Percentiles rank a stretch among this genome's conserved stretches.
phyloP scores from a whole-genome alignment of 2,329 filamentous ascomycete genomes.

The Exophiala calicioides region DNA sequence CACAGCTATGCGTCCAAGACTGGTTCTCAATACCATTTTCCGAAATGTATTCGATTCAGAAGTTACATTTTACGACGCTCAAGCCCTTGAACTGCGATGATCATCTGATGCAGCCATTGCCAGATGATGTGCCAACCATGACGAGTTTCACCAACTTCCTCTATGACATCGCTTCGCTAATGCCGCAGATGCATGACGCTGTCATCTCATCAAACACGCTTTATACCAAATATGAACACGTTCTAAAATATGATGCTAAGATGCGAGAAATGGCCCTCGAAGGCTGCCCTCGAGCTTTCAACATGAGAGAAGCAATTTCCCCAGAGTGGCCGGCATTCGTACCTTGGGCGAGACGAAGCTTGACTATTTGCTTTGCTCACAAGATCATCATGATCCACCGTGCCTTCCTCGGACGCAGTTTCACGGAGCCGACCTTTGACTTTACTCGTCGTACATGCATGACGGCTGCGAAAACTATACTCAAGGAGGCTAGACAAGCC shows the following conservation, averaged over 20 bases:
- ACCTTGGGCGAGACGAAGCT: slow-evolving; percentile 42
- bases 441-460: slow-evolving; percentile 47
- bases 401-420: slow-evolving; percentile 45
- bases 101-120: slow-evolving; percentile 31
- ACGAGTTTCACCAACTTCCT: slow-evolving; percentile 40
- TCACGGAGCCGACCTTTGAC: slow-evolving; percentile 44
- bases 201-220: slow-evolving; percentile 38
- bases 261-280: slow-evolving; percentile 39
- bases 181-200: slow-evolving; percentile 44
- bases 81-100: slow-evolving; percentile 42
- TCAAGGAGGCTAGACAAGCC: slow-evolving; percentile 40
- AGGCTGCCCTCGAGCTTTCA: slow-evolving; percentile 39
- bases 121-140: slow-evolving; percentile 34
- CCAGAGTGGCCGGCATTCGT: slow-evolving; percentile 45
- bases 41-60: slow-evolving; percentile 42
- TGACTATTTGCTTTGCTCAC: slow-evolving; percentile 43
- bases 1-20: slow-evolving; percentile 43
- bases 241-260: slow-evolving; percentile 43
- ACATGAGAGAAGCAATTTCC: slow-evolving; percentile 36
- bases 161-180: slow-evolving; percentile 40
- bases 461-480: slow-evolving; percentile 44
- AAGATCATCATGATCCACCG: slow-evolving; percentile 49
- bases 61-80: slow-evolving; percentile 38
- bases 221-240: slow-evolving; percentile 44
- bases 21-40: slow-evolving; percentile 47